These are phyloP conservation scores for Macrotyloma uniflorum DNA, from an alignment of 306 rosid species.

Conservation along the genomic window DNA sequence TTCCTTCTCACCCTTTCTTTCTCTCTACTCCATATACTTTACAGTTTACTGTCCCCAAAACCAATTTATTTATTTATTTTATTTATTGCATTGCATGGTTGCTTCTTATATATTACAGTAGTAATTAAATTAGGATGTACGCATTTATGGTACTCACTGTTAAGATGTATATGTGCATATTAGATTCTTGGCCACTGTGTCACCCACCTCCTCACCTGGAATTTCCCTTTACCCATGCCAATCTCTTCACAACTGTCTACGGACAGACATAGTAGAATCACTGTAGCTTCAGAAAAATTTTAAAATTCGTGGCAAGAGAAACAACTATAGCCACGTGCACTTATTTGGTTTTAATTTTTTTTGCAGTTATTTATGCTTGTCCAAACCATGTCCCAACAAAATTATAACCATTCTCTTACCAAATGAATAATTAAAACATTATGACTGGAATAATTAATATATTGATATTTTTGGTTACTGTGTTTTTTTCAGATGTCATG, in stretches of 20 bases:
- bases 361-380: not conserved
- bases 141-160: conserved; percentile 24
- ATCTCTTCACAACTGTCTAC: not conserved
- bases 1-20: not conserved
- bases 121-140: not conserved
- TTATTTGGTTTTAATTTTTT: not conserved
- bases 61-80: not conserved
- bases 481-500: not conserved
- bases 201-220: conserved; percentile 29
- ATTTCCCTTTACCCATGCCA: conserved; percentile 29
- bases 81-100: too few relatives aligned
- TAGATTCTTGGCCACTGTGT: conserved; percentile 36
- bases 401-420: not conserved
- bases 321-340: conserved; percentile 35
- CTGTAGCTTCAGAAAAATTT: conserved; percentile 13
- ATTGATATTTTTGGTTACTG: too few relatives aligned
- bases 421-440: not conserved
- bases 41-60: too few relatives aligned
- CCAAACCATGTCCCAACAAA: conserved; percentile 23
- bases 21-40: not conserved
- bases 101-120: not conserved
- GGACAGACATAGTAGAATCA: conserved; percentile 24
- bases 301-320: not conserved
- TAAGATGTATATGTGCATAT: conserved; percentile 2
- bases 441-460: not conserved